phyloP scores from a whole-genome alignment of 192 early-diverging fungal genomes.

The Coemansia sp. region DNA sequence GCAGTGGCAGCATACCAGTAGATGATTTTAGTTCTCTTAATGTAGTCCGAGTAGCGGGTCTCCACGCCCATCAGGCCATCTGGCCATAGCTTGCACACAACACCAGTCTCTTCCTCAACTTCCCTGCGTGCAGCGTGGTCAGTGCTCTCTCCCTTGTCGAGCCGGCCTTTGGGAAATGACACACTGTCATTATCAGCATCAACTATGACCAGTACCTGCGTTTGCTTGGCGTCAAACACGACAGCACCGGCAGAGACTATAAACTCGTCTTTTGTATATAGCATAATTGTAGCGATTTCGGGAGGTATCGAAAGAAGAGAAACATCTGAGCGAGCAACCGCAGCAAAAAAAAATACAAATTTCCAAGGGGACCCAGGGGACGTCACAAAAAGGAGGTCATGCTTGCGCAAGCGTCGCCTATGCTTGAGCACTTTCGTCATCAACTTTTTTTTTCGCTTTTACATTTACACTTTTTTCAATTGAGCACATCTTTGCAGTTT shows the following conservation, averaged over 20 bases:
- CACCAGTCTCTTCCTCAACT: conserved; percentile 40
- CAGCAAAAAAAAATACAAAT: not conserved
- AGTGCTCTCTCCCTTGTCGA: conserved; percentile 24
- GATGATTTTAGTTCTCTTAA: conserved; percentile 30
- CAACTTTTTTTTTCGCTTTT: not conserved
- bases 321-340: no score
- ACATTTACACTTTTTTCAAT: not conserved
- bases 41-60: conserved; percentile 9
- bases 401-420: not conserved
- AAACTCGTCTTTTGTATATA: conserved; percentile 16
- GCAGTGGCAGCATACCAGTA: conserved; percentile 43
- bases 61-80: conserved; percentile 22
- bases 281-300: conserved; percentile 5
- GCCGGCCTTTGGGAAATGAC: conserved; percentile 41
- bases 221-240: conserved; percentile 19
- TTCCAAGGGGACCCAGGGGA: conserved; percentile 1
- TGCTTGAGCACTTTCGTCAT: conserved; percentile 5
- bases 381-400: not conserved
- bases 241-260: conserved; percentile 46
- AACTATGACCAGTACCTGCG: conserved; percentile 21
- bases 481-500: not conserved
- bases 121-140: conserved; percentile 31
- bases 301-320: not conserved
- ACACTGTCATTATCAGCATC: not conserved
- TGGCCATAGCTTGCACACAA: conserved; percentile 23